phyloP scores from a whole-genome alignment of 116 monocot genomes.

The Posidonia oceanica region DNA sequence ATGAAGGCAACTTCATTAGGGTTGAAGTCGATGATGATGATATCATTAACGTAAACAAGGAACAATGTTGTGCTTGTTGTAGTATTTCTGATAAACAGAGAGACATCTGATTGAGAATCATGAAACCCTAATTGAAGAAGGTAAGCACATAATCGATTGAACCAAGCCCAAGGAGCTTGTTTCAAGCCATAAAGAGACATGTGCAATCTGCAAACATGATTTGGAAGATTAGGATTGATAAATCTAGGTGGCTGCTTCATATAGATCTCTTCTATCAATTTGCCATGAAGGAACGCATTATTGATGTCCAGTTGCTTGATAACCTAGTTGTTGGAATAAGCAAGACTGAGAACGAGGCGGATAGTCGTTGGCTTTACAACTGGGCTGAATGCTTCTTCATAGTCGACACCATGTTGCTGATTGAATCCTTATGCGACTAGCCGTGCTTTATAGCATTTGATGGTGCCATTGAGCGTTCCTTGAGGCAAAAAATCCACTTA shows the following conservation, averaged over 20 bases:
- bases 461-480: not conserved
- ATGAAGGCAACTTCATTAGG: not conserved
- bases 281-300: not conserved
- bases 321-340: too few species aligned
- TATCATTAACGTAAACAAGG: not conserved
- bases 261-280: not conserved
- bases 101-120: too few species aligned
- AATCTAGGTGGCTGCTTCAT: not conserved
- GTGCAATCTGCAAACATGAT: not conserved
- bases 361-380: too few species aligned
- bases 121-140: too few species aligned
- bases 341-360: too few species aligned
- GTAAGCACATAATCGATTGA: too few species aligned
- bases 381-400: not conserved
- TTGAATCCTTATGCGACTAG: not conserved
- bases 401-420: not conserved
- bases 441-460: not conserved
- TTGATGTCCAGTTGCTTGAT: too few species aligned
- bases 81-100: too few species aligned
- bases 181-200: too few species aligned
- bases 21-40: not conserved
- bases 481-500: not conserved
- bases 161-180: too few species aligned
- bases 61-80: too few species aligned
- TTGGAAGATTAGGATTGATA: not conserved